These are phyloP conservation scores for Heliophila coronopifolia DNA, from an alignment of 441 rosid species.

Conservation along the genomic window DNA sequence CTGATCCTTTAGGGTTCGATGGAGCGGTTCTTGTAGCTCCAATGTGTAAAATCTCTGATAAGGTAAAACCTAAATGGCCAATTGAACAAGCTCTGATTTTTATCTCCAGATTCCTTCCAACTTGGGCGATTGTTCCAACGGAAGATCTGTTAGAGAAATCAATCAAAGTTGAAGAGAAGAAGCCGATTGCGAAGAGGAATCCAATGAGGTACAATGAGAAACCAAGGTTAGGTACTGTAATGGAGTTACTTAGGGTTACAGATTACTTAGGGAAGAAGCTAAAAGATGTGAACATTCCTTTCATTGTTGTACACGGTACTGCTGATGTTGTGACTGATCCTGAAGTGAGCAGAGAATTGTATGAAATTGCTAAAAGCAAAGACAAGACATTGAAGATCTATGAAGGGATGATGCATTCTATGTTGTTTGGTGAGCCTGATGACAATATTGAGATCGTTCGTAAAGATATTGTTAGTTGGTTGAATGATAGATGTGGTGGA, in stretches of 20 bases:
- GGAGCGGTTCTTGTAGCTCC: constrained; percentile 78
- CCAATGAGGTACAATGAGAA: constrained; percentile 63
- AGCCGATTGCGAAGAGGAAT: constrained; percentile 45
- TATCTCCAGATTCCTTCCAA: constrained; percentile 61
- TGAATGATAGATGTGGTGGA: constrained; percentile 46
- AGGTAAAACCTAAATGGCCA: constrained; percentile 73
- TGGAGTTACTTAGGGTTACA: constrained; percentile 65
- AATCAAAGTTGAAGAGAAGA: constrained; percentile 58
- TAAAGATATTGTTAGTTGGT: constrained; percentile 50
- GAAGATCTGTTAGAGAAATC: constrained; percentile 53
- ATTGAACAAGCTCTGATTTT: constrained; percentile 43
- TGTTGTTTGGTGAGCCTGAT: constrained; percentile 70
- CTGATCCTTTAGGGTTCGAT: constrained; percentile 43
- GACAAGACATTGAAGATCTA: constrained; percentile 71
- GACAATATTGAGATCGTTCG: constrained; percentile 53
- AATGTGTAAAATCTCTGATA: constrained; percentile 77
- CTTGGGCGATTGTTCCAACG: constrained; percentile 65
- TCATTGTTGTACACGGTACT: constrained; percentile 67
- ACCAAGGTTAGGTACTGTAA: constrained; percentile 76
- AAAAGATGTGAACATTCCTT: constrained; percentile 54
- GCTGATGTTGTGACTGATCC: constrained; percentile 87
- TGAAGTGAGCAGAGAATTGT: constrained; percentile 57
- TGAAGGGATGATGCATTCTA: constrained; percentile 77
- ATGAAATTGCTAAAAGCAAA: constrained; percentile 43
- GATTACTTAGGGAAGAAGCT: constrained; percentile 45